Percentiles rank a stretch among this genome's conserved stretches.
These are phyloP conservation scores for Leccinum obscurum DNA, from an alignment of 768 basidiomycete species.

Conservation along the genomic window DNA sequence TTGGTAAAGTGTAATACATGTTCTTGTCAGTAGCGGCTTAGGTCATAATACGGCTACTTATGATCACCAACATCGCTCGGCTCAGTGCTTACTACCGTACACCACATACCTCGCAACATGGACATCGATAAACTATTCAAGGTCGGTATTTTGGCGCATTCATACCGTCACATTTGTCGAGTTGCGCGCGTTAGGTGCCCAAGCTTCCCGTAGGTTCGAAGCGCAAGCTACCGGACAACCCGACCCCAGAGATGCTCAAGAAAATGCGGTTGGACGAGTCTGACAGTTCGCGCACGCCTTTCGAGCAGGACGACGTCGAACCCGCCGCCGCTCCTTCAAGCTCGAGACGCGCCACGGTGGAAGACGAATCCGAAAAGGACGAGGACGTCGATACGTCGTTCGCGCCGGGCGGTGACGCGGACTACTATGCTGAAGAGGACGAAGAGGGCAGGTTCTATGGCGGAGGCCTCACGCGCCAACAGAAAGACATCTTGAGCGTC, in stretches of 20 bases:
- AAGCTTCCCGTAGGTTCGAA: conserved; percentile 68
- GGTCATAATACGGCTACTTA: conserved; percentile 12
- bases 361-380: conserved; percentile 47
- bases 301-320: conserved; percentile 12
- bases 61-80: background rate
- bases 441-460: conserved; percentile 93
- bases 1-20: conserved; percentile 7
- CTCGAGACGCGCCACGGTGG: conserved; percentile 51
- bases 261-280: conserved; percentile 62
- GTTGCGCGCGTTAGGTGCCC: conserved; percentile 48
- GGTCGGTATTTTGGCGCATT: conserved; percentile 25
- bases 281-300: background rate
- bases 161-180: conserved; percentile 2
- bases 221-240: conserved; percentile 73
- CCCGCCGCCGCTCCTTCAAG: conserved; percentile 19
- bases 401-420: conserved; percentile 85
- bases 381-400: conserved; percentile 43
- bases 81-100: background rate
- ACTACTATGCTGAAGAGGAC: conserved; percentile 90
- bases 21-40: conserved; percentile 9
- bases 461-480: conserved; percentile 87
- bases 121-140: conserved; percentile 54
- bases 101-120: conserved; percentile 29
- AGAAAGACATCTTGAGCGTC: conserved; percentile 94
- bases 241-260: conserved; percentile 80